phyloP scores from a whole-genome alignment of 257 asterid species.

The Ocimum tenuiflorum region DNA sequence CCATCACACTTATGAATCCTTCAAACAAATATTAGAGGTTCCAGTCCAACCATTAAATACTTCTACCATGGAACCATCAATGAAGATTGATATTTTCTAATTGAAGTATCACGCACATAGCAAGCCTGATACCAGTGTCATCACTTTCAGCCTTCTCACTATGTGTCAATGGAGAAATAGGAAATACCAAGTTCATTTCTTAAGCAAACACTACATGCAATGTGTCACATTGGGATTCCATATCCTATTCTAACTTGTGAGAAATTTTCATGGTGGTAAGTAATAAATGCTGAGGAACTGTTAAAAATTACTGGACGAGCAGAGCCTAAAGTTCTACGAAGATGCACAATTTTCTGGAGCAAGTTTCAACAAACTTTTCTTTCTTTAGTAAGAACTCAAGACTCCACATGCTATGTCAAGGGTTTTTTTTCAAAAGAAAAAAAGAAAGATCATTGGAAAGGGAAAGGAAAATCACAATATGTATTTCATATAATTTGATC shows the following conservation, averaged over 20 bases:
- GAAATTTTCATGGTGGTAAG: background rate
- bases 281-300: background rate
- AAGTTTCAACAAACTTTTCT: too few relatives aligned
- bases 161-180: background rate
- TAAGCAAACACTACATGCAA: background rate
- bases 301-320: background rate
- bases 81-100: background rate
- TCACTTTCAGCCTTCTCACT: background rate
- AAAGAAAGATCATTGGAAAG: too few relatives aligned
- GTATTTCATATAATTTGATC: too few relatives aligned
- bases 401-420: too few relatives aligned
- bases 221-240: background rate
- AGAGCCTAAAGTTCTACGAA: too few relatives aligned
- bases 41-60: background rate
- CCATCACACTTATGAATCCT: background rate
- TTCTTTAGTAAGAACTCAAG: too few relatives aligned
- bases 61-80: conserved; percentile 1
- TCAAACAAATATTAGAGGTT: background rate
- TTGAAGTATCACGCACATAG: background rate
- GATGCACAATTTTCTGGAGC: too few relatives aligned
- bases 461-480: too few relatives aligned
- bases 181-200: background rate
- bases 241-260: conserved; percentile 1
- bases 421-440: too few relatives aligned
- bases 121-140: background rate